These are phyloP conservation scores for Calonectria ilicicola DNA, from an alignment of 2,329 filamentous ascomycete species.

Conservation along the genomic window DNA sequence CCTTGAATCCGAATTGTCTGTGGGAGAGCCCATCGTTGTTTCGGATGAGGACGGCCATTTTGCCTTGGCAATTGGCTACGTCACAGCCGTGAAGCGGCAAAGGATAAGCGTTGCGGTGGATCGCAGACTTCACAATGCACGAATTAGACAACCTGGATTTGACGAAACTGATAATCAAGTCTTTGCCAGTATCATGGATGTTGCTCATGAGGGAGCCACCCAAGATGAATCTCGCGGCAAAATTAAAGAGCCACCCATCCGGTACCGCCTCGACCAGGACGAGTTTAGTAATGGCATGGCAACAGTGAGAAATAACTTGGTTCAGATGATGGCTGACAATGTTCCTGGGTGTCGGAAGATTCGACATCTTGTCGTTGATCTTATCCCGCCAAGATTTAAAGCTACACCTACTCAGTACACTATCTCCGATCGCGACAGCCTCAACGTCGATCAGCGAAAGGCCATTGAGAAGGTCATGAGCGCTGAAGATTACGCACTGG, in stretches of 20 bases:
- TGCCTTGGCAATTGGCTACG: slow-evolving; percentile 91
- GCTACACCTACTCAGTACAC: slow-evolving; percentile 71
- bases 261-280: slow-evolving; percentile 94
- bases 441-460: slow-evolving; percentile 88
- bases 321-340: slow-evolving; percentile 89
- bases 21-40: slow-evolving; percentile 94
- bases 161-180: slow-evolving; percentile 82
- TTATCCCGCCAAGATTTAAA: slow-evolving; percentile 80
- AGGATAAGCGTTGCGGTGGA: slow-evolving; percentile 92
- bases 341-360: slow-evolving; percentile 78
- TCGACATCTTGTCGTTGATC: slow-evolving; percentile 83
- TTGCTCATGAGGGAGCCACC: slow-evolving; percentile 66
- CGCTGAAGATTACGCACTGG: slow-evolving; percentile 94
- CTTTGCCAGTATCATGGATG: slow-evolving; percentile 93
- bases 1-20: slow-evolving; percentile 85
- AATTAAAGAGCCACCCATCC: slow-evolving; percentile 66
- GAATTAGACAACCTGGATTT: slow-evolving; percentile 81
- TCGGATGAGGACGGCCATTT: slow-evolving; percentile 97
- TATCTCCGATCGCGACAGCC: slow-evolving; percentile 70
- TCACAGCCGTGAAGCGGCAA: slow-evolving; percentile 79
- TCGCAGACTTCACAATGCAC: slow-evolving; percentile 86
- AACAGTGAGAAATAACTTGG: slow-evolving; percentile 90
- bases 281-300: slow-evolving; percentile 99
- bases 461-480: slow-evolving; percentile 97
- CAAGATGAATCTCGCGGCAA: slow-evolving; percentile 64